Conservation (phyloP, 2,329 filamentous ascomycete genomes). For the Berkeleyomyces basicola region DNA sequence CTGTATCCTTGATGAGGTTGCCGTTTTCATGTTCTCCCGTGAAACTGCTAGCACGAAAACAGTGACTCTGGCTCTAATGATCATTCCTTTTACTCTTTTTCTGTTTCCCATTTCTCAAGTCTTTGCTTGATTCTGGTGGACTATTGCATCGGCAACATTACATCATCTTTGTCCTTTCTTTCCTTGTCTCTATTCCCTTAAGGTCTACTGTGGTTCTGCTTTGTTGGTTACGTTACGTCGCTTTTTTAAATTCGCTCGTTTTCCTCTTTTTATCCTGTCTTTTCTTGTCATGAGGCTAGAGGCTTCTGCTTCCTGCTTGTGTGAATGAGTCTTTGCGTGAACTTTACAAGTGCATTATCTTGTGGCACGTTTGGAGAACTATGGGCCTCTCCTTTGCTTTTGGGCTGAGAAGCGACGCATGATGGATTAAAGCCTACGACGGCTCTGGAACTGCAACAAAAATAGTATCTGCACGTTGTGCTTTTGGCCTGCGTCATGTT, state of each 20-base stretch:
- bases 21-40: too few relatives aligned
- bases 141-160: conserved; percentile 1
- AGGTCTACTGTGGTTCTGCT: conserved; percentile 2
- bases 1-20: not conserved
- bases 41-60: not conserved
- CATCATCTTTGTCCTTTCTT: conserved; percentile 10
- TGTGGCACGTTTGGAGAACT: not conserved
- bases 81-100: conserved; percentile 9
- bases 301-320: not conserved
- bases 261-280: conserved; percentile 16
- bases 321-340: not conserved
- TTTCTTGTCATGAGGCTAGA: not conserved
- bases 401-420: not conserved
- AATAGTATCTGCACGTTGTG: too few relatives aligned
- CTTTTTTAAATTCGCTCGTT: conserved; percentile 13
- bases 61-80: not conserved
- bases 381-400: not conserved
- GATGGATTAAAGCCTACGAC: too few relatives aligned
- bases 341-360: not conserved
- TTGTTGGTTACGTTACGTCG: conserved; percentile 15
- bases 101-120: conserved; percentile 13
- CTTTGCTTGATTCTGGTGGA: conserved; percentile 10
- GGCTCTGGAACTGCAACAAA: too few relatives aligned
- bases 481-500: too few relatives aligned
- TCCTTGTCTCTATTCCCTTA: conserved; percentile 12